phyloP scores from a whole-genome alignment of 176 grass and related monocot species.

The Miscanthus lutarioriparius region DNA sequence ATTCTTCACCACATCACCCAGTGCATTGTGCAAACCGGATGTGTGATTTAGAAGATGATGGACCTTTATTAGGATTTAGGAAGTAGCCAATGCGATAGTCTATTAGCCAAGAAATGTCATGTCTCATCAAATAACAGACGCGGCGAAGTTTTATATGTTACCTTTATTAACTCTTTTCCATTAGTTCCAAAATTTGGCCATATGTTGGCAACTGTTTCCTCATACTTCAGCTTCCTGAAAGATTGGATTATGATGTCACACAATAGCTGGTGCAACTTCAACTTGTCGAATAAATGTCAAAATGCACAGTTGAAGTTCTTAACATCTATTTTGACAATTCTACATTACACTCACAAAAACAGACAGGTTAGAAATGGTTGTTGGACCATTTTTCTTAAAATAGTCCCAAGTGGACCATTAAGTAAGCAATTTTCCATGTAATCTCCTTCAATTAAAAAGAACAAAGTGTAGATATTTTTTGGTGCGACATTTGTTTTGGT shows the following conservation, averaged over 20 bases:
- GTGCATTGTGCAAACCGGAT: constrained; percentile 83
- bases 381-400: not conserved
- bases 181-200: constrained; percentile 80
- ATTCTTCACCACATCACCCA: constrained; percentile 63
- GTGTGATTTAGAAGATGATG: constrained; percentile 96
- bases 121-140: not conserved
- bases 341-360: not conserved
- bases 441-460: too few relatives aligned
- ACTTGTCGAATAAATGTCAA: constrained; percentile 10
- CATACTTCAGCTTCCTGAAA: constrained; percentile 86
- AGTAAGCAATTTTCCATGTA: not conserved
- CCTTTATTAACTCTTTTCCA: constrained; percentile 86
- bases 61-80: constrained; percentile 55
- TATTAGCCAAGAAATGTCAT: constrained; percentile 28
- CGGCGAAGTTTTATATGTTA: constrained; percentile 27
- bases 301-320: constrained; percentile 2
- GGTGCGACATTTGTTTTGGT: too few relatives aligned
- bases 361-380: not conserved
- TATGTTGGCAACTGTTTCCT: constrained; percentile 85
- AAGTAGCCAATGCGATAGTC: constrained; percentile 2
- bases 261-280: not conserved
- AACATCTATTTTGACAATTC: not conserved
- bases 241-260: constrained; percentile 32
- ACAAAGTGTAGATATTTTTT: too few relatives aligned
- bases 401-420: not conserved